Conservation (phyloP, 108 stramenopile genomes). For the Schizochytrium sp. region DNA sequence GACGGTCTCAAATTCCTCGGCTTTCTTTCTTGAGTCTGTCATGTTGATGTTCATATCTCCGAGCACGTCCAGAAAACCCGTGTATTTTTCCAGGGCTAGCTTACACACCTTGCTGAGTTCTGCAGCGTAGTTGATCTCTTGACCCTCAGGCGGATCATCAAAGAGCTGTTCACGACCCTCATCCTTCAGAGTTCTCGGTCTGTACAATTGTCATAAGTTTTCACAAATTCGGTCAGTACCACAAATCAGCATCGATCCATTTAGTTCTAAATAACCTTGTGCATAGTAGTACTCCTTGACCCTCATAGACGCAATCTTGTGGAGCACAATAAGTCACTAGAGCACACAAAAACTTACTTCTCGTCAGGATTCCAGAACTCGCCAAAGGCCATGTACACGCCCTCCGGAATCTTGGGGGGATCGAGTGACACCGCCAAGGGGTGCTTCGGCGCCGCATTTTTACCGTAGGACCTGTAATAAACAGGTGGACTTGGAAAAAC, state of each 20-base stretch:
- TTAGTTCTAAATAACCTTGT: background rate
- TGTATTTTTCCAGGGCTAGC: constrained; percentile 32
- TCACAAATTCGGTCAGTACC: background rate
- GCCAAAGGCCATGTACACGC: constrained; percentile 47
- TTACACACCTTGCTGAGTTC: background rate
- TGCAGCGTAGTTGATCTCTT: background rate
- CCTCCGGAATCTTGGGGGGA: constrained; percentile 49
- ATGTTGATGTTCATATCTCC: constrained; percentile 2
- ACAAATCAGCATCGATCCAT: background rate
- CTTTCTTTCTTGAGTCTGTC: background rate
- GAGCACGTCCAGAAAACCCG: background rate
- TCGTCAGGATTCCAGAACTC: constrained; percentile 47
- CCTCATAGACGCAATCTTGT: background rate
- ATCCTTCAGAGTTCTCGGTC: constrained; percentile 9
- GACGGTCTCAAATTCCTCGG: constrained; percentile 25
- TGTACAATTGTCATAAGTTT: background rate
- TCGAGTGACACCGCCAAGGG: constrained; percentile 34
- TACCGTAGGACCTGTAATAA: background rate
- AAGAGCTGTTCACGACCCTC: constrained; percentile 60
- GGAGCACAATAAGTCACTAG: background rate
- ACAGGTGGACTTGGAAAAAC: background rate
- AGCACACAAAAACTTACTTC: constrained; percentile 51
- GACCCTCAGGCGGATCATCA: constrained; percentile 1
- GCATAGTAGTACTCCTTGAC: background rate
- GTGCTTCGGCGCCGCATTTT: background rate